Conservation (phyloP, 192 early-diverging fungal genomes). For the Chytriomyces confervae region DNA sequence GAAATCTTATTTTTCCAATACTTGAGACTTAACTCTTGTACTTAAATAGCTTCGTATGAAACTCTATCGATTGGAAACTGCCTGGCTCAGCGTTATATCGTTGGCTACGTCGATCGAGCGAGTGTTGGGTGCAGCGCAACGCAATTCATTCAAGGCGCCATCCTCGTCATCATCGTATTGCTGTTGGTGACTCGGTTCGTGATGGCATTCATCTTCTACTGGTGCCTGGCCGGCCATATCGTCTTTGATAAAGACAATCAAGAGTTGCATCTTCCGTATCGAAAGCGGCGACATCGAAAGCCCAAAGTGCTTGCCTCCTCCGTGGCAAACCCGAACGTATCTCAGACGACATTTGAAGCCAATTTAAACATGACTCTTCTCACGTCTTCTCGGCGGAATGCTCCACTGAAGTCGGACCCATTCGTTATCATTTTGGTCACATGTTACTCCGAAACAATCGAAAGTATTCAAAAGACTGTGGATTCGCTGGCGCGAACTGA, state of each 20-base stretch:
- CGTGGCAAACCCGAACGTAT: neutral
- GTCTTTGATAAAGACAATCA: constrained; percentile 5
- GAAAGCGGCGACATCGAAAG: neutral
- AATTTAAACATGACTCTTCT: neutral
- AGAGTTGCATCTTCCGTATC: neutral
- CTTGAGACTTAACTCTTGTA: neutral
- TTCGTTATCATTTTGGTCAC: constrained; percentile 74
- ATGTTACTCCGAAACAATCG: constrained; percentile 84
- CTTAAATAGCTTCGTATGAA: constrained; percentile 24
- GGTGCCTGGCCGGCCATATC: constrained; percentile 43
- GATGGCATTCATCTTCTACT: constrained; percentile 56
- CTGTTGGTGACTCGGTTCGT: constrained; percentile 51
- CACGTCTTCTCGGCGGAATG: neutral
- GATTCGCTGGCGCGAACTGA: constrained; percentile 82
- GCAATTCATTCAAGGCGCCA: constrained; percentile 40
- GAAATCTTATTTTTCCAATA: neutral
- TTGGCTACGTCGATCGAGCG: constrained; percentile 40
- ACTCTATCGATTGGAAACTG: constrained; percentile 41
- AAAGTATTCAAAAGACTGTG: constrained; percentile 67
- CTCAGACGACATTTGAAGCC: neutral
- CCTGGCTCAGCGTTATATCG: constrained; percentile 37
- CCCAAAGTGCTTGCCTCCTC: neutral
- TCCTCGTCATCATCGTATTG: constrained; percentile 38
- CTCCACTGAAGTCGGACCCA: neutral
- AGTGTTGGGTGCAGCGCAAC: constrained; percentile 41